These are phyloP conservation scores for Vitis amurensis DNA, from an alignment of 164 flowering plant species.

Conservation along the genomic window DNA sequence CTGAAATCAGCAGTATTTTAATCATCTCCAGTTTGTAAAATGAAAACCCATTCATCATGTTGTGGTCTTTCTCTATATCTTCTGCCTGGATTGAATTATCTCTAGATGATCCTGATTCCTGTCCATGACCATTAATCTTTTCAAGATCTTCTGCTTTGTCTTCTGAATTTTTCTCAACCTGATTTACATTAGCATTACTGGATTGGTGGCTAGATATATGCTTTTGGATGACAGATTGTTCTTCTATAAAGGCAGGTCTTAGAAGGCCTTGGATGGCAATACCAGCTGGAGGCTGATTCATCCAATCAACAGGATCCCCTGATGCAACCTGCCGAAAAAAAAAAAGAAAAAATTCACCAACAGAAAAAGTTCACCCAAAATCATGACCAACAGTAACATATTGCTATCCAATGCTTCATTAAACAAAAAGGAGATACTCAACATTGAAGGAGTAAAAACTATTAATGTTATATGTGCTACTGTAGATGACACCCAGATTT, in stretches of 20 bases:
- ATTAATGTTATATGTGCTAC: too few species aligned
- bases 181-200: slow-evolving; percentile 22
- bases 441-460: background rate
- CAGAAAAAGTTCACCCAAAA: slow-evolving; percentile 1
- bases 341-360: background rate
- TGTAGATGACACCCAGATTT: too few species aligned
- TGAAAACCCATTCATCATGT: slow-evolving; percentile 43
- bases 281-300: slow-evolving; percentile 77
- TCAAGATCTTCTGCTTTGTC: slow-evolving; percentile 26
- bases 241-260: slow-evolving; percentile 75
- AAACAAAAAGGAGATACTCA: too few species aligned
- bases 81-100: slow-evolving; percentile 43
- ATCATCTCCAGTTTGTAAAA: slow-evolving; percentile 89
- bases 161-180: slow-evolving; percentile 24
- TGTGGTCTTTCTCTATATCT: slow-evolving; percentile 48
- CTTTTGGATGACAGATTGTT: slow-evolving; percentile 55
- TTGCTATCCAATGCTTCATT: too few species aligned
- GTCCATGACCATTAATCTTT: slow-evolving; percentile 39
- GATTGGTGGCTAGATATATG: slow-evolving; percentile 35
- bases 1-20: slow-evolving; percentile 63
- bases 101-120: slow-evolving; percentile 33
- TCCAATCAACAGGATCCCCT: slow-evolving; percentile 70
- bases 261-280: slow-evolving; percentile 76
- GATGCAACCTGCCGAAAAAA: slow-evolving; percentile 48
- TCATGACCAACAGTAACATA: background rate